These are phyloP conservation scores for Verbascum thapsus DNA, from an alignment of 257 asterid species.

Conservation along the genomic window DNA sequence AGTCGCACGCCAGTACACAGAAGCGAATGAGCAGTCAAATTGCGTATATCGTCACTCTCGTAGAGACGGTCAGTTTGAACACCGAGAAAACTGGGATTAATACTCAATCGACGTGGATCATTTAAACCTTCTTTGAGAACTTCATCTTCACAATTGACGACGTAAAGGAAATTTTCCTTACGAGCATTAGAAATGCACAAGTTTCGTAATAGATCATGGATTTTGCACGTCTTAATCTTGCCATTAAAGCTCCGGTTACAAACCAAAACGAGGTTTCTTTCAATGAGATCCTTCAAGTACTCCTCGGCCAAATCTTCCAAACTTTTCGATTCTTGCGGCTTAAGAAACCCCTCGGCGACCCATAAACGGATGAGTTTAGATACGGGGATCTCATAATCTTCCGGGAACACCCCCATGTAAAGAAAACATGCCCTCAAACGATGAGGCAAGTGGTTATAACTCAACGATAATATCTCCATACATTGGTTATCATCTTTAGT, in stretches of 20 bases:
- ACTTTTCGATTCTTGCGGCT: not conserved
- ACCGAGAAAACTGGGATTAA: not conserved
- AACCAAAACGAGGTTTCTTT: constrained; percentile 24
- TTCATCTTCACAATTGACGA: not conserved
- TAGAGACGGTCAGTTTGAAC: not conserved
- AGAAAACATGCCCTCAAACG: constrained; percentile 27
- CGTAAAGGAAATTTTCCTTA: constrained; percentile 1
- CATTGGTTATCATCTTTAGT: constrained; percentile 1
- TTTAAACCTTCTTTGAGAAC: not conserved
- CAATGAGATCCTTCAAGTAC: constrained; percentile 23
- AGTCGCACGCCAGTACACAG: not conserved
- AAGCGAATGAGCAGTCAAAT: constrained; percentile 22
- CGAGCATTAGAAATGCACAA: constrained; percentile 15
- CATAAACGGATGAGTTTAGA: constrained; percentile 12
- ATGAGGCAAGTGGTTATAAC: constrained; percentile 30
- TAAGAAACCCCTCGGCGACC: constrained; percentile 30
- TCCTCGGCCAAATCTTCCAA: constrained; percentile 23
- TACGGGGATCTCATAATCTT: constrained; percentile 16
- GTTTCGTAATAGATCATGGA: constrained; percentile 30
- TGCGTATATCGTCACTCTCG: too few relatives aligned
- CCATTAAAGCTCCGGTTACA: not conserved
- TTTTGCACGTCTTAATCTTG: constrained; percentile 15
- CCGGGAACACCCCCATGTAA: constrained; percentile 17
- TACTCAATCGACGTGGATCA: not conserved
- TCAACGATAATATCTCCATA: constrained; percentile 11